These are phyloP conservation scores for Trichoderma breve DNA, from an alignment of 2,329 filamentous ascomycete genomes.

Conservation along the genomic window DNA sequence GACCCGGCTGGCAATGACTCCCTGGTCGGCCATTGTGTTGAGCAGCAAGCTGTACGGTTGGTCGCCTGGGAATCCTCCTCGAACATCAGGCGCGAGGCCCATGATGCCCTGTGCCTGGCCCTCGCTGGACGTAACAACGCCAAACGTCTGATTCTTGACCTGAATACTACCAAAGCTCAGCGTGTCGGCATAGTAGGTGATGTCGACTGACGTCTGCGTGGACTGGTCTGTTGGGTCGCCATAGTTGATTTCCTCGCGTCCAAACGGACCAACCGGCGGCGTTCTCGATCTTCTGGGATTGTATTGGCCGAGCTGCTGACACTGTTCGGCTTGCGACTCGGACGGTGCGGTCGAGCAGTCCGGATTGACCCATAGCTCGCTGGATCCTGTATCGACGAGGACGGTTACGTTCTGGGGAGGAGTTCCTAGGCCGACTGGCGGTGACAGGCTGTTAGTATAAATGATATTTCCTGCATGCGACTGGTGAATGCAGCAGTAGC, in stretches of 20 bases:
- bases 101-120: slow-evolving; percentile 52
- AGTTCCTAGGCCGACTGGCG: slow-evolving; percentile 43
- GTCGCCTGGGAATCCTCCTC: slow-evolving; percentile 37
- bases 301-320: slow-evolving; percentile 44
- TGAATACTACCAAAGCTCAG: slow-evolving; percentile 44
- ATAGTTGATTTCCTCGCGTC: slow-evolving; percentile 39
- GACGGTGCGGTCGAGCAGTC: slow-evolving; percentile 42
- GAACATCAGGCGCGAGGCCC: slow-evolving; percentile 46
- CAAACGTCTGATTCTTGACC: slow-evolving; percentile 49
- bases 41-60: slow-evolving; percentile 54
- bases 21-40: slow-evolving; percentile 47
- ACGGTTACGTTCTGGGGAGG: slow-evolving; percentile 45
- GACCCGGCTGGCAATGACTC: slow-evolving; percentile 48
- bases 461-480: neutral
- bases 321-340: slow-evolving; percentile 36
- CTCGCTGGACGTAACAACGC: slow-evolving; percentile 45
- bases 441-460: neutral
- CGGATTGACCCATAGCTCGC: slow-evolving; percentile 56
- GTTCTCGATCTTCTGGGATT: slow-evolving; percentile 42
- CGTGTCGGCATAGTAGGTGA: slow-evolving; percentile 47
- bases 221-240: slow-evolving; percentile 38
- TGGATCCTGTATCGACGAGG: slow-evolving; percentile 52
- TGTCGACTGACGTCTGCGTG: slow-evolving; percentile 39
- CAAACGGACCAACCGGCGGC: slow-evolving; percentile 39
- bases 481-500: neutral